phyloP scores from a whole-genome alignment of 176 grass and related monocot species.

The Microstegium vimineum region DNA sequence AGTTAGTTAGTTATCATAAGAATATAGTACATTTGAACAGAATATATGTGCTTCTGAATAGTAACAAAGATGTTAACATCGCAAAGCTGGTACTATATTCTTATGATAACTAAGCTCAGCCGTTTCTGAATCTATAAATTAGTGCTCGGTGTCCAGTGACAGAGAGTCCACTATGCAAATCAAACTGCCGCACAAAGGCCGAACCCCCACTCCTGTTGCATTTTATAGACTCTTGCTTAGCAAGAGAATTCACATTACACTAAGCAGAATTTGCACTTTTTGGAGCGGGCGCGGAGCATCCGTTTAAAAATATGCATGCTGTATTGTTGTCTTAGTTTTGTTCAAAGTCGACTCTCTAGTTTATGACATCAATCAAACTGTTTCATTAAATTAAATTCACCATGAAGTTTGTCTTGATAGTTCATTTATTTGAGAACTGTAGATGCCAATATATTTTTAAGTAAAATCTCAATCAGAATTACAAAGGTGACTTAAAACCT shows the following conservation, averaged over 20 bases:
- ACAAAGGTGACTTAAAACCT: background rate
- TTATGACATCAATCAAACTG: too few species aligned
- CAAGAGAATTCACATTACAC: too few species aligned
- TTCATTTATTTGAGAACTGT: background rate
- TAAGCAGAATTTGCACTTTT: too few species aligned
- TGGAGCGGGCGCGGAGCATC: too few species aligned
- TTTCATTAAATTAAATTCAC: background rate
- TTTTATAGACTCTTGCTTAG: too few species aligned
- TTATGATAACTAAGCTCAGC: background rate
- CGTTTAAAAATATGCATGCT: too few species aligned
- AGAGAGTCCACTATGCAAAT: background rate
- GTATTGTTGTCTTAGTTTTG: too few species aligned
- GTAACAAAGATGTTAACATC: background rate
- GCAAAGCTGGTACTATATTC: background rate
- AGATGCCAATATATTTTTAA: background rate
- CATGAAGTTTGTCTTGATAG: too few species aligned
- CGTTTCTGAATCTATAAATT: background rate
- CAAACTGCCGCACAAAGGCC: background rate
- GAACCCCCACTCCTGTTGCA: background rate
- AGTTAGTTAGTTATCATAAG: too few species aligned
- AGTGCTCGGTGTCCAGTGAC: background rate
- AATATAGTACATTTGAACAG: background rate
- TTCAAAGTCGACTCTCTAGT: too few species aligned
- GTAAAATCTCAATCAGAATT: background rate
- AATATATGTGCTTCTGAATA: background rate